Percentiles rank a stretch among this genome's conserved stretches.
Evolutionary conservation across 768 basidiomycete genomes (phyloP).

Genomic region (Auriculariales sp.): DNA sequence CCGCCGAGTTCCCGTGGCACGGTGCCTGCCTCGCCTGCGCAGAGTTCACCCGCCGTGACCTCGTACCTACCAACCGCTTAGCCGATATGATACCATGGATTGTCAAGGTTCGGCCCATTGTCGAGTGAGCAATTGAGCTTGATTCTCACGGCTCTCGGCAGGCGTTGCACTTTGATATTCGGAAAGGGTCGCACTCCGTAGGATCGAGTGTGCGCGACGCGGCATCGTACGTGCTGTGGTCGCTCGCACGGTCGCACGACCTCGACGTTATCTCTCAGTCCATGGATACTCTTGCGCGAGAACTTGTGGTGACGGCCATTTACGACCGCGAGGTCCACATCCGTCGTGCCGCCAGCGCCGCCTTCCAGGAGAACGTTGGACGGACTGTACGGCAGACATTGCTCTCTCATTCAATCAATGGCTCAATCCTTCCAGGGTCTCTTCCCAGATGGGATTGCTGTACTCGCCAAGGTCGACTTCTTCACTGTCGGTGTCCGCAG

Average conservation of each 20-base stretch:
- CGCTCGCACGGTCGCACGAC: constrained; percentile 70
- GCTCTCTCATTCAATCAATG: constrained; percentile 2
- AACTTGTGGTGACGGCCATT: constrained; percentile 64
- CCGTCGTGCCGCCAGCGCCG: constrained; percentile 88
- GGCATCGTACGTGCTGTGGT: constrained; percentile 89
- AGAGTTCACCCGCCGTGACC: constrained; percentile 75
- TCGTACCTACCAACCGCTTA: constrained; percentile 45
- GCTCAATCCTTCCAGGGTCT: constrained; percentile 37
- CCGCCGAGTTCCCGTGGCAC: constrained; percentile 87
- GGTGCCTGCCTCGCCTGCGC: constrained; percentile 86
- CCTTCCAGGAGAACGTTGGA: constrained; percentile 94
- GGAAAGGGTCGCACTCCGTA: constrained; percentile 84
- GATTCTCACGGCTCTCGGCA: constrained; percentile 16
- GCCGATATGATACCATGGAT: constrained; percentile 62
- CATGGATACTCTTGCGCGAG: constrained; percentile 48
- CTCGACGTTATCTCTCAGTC: constrained; percentile 41
- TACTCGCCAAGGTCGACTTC: constrained; percentile 85
- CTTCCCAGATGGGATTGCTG: constrained; percentile 89
- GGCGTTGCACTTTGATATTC: constrained; percentile 86
- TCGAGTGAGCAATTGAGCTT: background rate
- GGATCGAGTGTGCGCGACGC: constrained; percentile 92
- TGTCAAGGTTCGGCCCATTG: constrained; percentile 48
- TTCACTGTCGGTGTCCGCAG: constrained; percentile 79
- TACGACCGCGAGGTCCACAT: constrained; percentile 94
- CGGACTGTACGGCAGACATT: constrained; percentile 48